phyloP scores from a whole-genome alignment of 176 grass and related monocot genomes.

The Lolium rigidum region DNA sequence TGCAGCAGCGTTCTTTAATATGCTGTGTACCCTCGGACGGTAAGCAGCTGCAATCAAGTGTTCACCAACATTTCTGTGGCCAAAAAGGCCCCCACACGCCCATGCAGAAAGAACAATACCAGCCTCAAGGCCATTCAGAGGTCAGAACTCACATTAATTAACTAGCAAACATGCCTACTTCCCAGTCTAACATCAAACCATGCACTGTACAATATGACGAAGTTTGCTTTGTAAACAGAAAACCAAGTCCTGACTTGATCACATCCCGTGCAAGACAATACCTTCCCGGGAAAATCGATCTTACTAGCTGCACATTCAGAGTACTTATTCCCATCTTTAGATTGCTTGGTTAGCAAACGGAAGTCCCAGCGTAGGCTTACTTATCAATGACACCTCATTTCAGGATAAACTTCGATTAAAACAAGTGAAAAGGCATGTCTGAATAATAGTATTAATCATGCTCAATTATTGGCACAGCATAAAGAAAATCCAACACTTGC shows the following conservation, averaged over 20 bases:
- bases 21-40: background rate
- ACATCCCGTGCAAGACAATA: no score
- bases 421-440: background rate
- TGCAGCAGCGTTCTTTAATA: background rate
- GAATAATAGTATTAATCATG: background rate
- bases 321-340: no score
- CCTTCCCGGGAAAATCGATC: no score
- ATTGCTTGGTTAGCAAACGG: no score
- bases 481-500: background rate
- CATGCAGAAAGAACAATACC: no score
- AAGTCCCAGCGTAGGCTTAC: background rate
- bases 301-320: no score
- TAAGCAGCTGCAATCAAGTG: constrained; percentile 7
- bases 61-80: constrained; percentile 14
- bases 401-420: background rate
- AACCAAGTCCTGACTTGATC: background rate
- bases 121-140: constrained; percentile 1
- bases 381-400: background rate
- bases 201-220: background rate
- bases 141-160: background rate
- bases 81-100: background rate
- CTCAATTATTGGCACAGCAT: constrained; percentile 24
- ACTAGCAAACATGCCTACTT: background rate
- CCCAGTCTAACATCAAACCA: background rate
- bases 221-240: background rate